Conservation (phyloP, 2,329 filamentous ascomycete genomes). For the Plenodomus biglobosus region DNA sequence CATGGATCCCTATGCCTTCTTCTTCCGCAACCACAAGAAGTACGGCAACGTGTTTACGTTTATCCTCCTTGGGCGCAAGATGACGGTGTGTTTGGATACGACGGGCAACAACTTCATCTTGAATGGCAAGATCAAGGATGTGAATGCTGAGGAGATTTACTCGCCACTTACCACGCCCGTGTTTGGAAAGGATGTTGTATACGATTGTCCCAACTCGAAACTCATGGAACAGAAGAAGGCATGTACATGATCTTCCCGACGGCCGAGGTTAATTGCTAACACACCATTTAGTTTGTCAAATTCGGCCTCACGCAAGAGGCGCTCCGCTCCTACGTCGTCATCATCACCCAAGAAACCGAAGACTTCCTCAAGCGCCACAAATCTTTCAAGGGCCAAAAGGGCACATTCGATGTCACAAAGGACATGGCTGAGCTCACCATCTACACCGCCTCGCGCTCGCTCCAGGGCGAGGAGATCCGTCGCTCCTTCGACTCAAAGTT, state of each 20-base stretch:
- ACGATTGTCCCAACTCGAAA: constrained; percentile 87
- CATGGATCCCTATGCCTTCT: constrained; percentile 91
- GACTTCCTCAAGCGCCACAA: constrained; percentile 70
- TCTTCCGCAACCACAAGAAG: constrained; percentile 72
- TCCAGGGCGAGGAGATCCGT: constrained; percentile 83
- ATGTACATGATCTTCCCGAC: constrained; percentile 16
- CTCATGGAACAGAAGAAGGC: constrained; percentile 97
- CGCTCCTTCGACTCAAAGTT: constrained; percentile 78
- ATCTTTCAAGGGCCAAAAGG: constrained; percentile 67
- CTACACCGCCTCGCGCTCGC: constrained; percentile 81
- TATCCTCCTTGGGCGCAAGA: constrained; percentile 83
- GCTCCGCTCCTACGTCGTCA: constrained; percentile 73
- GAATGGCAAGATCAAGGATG: constrained; percentile 86
- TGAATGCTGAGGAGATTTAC: constrained; percentile 90
- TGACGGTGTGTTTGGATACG: constrained; percentile 79
- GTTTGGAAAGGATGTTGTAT: constrained; percentile 84
- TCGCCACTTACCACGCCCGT: constrained; percentile 69
- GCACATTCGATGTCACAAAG: constrained; percentile 70
- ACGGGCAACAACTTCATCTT: constrained; percentile 88
- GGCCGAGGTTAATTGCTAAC: constrained; percentile 5
- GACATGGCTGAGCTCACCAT: constrained; percentile 85
- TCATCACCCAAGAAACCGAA: constrained; percentile 74
- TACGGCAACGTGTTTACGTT: constrained; percentile 92
- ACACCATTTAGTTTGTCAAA: constrained; percentile 68
- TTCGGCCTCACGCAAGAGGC: constrained; percentile 74